A percentile compares a stretch with the other conserved stretches of the same genome.
Evolutionary conservation across 768 basidiomycete species (phyloP).

Genomic region (Cystofilobasidium capitatum): DNA sequence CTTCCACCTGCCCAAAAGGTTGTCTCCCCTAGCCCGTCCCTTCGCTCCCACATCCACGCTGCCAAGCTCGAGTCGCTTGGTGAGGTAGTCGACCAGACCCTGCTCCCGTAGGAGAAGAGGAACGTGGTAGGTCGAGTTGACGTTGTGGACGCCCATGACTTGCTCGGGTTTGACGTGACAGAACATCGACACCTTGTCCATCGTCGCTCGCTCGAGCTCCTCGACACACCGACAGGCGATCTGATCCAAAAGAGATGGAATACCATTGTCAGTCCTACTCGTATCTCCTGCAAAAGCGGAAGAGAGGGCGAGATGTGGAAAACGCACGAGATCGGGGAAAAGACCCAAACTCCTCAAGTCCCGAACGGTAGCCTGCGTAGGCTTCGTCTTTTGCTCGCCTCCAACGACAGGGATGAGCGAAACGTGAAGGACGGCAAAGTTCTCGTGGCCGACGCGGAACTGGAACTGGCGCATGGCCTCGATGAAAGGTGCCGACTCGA

Average conservation of each 20-base stretch:
- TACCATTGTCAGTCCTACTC: neutral
- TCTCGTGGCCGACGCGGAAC: constrained; percentile 90
- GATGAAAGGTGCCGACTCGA: constrained; percentile 94
- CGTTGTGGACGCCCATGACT: constrained; percentile 91
- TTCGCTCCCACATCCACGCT: constrained; percentile 48
- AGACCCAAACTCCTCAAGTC: constrained; percentile 85
- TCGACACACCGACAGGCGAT: constrained; percentile 86
- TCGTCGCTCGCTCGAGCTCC: constrained; percentile 72
- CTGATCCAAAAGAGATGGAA: constrained; percentile 41
- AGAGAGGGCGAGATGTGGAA: neutral
- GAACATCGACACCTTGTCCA: constrained; percentile 97
- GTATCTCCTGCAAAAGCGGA: neutral
- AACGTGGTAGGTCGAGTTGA: constrained; percentile 93
- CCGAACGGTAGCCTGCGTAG: constrained; percentile 93
- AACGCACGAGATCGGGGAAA: constrained; percentile 75
- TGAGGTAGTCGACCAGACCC: constrained; percentile 77
- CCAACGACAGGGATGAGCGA: constrained; percentile 98
- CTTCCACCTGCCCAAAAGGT: constrained; percentile 67
- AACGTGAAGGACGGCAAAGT: constrained; percentile 94
- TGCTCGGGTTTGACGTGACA: constrained; percentile 79
- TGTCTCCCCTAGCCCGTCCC: constrained; percentile 54
- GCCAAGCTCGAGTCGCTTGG: constrained; percentile 66
- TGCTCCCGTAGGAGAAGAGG: constrained; percentile 84
- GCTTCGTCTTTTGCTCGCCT: constrained; percentile 98
- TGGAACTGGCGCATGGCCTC: constrained; percentile 99